These are phyloP conservation scores for Ceratobasidium sp. DNA, from an alignment of 1,284 basidiomycete species.

Conservation along the genomic window DNA sequence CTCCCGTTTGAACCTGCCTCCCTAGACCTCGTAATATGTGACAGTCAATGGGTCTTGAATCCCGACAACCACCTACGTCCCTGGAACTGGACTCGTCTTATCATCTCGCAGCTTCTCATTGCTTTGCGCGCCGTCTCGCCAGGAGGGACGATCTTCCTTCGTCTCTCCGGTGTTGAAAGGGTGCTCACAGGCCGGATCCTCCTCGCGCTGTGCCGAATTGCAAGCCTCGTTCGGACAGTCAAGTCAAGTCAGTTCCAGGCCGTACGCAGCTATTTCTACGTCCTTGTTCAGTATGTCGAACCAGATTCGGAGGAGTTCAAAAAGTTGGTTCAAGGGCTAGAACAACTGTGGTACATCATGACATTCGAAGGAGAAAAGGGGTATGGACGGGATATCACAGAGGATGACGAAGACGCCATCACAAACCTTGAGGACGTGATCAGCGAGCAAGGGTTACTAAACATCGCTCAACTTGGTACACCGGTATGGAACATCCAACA, in stretches of 20 bases:
- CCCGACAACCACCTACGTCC: conserved; percentile 29
- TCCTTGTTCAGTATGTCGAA: conserved; percentile 51
- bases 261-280: conserved; percentile 55
- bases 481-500: conserved; percentile 26
- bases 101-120: conserved; percentile 57
- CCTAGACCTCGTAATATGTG: conserved; percentile 57
- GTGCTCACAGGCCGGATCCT: conserved; percentile 55
- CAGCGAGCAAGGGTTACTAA: conserved; percentile 14
- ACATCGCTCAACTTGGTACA: conserved; percentile 19
- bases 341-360: conserved; percentile 34
- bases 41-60: conserved; percentile 56
- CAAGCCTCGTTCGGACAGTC: conserved; percentile 14
- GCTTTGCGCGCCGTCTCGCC: conserved; percentile 53
- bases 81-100: conserved; percentile 52
- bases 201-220: conserved; percentile 52
- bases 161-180: conserved; percentile 56
- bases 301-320: conserved; percentile 12
- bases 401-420: conserved; percentile 10
- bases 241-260: conserved; percentile 57
- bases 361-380: conserved; percentile 31
- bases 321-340: conserved; percentile 14
- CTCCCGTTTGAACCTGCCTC: conserved; percentile 44
- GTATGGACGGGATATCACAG: conserved; percentile 33
- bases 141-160: conserved; percentile 57
- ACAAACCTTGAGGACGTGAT: conserved; percentile 23